Evolutionary conservation across 768 basidiomycete genomes (phyloP), one percentile per base, ranked within the genome.

Genomic region (Auricularia heimuer): DNA sequence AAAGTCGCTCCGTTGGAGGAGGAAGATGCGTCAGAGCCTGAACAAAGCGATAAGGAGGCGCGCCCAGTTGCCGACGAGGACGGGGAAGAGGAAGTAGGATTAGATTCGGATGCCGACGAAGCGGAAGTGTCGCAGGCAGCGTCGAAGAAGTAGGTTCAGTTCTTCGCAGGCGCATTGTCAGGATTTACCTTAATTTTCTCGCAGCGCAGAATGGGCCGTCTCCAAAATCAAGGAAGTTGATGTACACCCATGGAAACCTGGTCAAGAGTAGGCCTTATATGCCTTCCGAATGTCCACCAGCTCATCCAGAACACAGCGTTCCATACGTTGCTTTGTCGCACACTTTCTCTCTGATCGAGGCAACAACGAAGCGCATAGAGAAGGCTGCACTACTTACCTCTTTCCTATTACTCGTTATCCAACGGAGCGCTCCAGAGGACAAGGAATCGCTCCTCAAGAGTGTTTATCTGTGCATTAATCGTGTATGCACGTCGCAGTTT

Each of bases 381-480:
- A 99, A 98, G 75, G 91, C 85, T 2, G 83, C 92, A 0, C 80
- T 94, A 66, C 83, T 99, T 8, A 98, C 94, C 0, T 81, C 89
- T 0, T 94, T 98, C 74, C 79, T 99, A 54, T 77, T 94, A 4
- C 85, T 96, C 11, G 92, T 98, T 36, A 94, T 98, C 64, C 88
- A 88, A 73, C 80, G 93, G 61, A 90, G 94, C 67, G 87, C 86
- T 16, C 80, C 86, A 63, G 87, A 83, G 44, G 90, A 94, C 66
- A 80, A 80, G 3, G 81, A 85, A 29, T 86, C 89, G 6, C 81
- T 99, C 37, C 82, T 98, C 4, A 91, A 94, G 71, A 85, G 87
- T 1, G 89, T 99, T 2, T 99, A 99, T 71, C 81, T 99, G 1
- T 98, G 97, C 73, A 98, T 98, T 73, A 99, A 99, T 72, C 81